phyloP scores from a whole-genome alignment of 1,284 basidiomycete species.

The Rhodotorula sp. region DNA sequence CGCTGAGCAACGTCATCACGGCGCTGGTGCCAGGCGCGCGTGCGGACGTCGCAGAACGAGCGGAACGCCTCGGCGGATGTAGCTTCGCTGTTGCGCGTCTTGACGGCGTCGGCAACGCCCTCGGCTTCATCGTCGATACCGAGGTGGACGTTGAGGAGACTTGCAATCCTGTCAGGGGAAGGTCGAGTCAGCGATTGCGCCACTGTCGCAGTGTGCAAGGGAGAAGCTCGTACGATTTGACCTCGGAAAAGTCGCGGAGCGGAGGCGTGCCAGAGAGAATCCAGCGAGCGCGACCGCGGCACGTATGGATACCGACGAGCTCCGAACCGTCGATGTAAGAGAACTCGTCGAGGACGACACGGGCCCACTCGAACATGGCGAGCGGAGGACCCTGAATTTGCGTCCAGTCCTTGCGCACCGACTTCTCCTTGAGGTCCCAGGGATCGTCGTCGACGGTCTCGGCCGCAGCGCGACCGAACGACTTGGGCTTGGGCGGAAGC shows the following conservation, averaged over 20 bases:
- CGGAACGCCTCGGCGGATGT: conserved; percentile 92
- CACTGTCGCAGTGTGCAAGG: not conserved
- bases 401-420: conserved; percentile 72
- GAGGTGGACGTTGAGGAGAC: conserved; percentile 79
- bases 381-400: conserved; percentile 77
- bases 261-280: conserved; percentile 96
- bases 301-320: conserved; percentile 72
- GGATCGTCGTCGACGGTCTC: conserved; percentile 63
- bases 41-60: conserved; percentile 92
- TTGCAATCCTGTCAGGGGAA: conserved; percentile 62
- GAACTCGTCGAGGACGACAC: conserved; percentile 91
- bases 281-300: conserved; percentile 81
- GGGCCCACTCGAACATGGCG: conserved; percentile 73
- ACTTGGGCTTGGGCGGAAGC: conserved; percentile 21
- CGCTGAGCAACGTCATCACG: conserved; percentile 78
- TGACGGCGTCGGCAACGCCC: conserved; percentile 69
- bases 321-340: conserved; percentile 84
- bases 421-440: conserved; percentile 68
- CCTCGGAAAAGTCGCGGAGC: conserved; percentile 81
- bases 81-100: conserved; percentile 71
- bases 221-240: conserved; percentile 64
- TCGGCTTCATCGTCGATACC: conserved; percentile 87
- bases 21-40: conserved; percentile 85
- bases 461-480: conserved; percentile 39
- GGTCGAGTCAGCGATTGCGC: not conserved